These are phyloP conservation scores for Aspergillus ellipticus DNA, from an alignment of 495 filamentous ascomycete genomes.

Conservation along the genomic window DNA sequence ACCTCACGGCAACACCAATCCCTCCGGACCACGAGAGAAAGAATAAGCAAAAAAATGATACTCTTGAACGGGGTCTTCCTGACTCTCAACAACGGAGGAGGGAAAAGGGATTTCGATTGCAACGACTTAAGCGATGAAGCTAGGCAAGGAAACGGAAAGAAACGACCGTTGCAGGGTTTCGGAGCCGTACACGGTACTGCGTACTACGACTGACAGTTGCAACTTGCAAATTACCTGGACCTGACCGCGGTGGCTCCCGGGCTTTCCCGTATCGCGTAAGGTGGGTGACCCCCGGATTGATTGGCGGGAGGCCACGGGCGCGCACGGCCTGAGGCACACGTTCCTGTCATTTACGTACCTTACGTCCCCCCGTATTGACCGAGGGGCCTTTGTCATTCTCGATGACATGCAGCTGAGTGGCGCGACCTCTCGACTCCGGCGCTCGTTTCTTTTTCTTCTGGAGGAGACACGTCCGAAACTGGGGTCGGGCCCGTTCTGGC, in stretches of 20 bases:
- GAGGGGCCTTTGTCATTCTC: not conserved
- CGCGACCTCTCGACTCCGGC: not conserved
- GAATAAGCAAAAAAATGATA: slow-evolving; percentile 7
- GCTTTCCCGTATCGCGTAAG: slow-evolving; percentile 46
- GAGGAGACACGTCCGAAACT: not conserved
- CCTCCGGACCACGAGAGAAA: slow-evolving; percentile 16
- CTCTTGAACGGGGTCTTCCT: not conserved
- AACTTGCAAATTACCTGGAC: slow-evolving; percentile 24
- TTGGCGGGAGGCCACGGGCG: not conserved
- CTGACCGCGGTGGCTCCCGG: slow-evolving; percentile 29
- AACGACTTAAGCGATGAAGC: slow-evolving; percentile 15
- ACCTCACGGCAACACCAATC: slow-evolving; percentile 28
- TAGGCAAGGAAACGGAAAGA: slow-evolving; percentile 16
- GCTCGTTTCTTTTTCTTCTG: not conserved
- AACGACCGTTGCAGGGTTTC: not conserved
- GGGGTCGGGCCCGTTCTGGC: not conserved
- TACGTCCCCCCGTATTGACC: not conserved
- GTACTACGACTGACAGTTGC: not conserved
- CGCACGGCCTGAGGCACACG: slow-evolving; percentile 14
- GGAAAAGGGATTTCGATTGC: slow-evolving; percentile 13
- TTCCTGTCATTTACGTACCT: slow-evolving; percentile 7
- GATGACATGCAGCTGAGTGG: slow-evolving; percentile 11
- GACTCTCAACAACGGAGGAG: slow-evolving; percentile 12
- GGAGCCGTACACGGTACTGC: not conserved
- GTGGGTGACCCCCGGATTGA: slow-evolving; percentile 24